These are phyloP conservation scores for Populus euphratica DNA, from an alignment of 345 rosid genomes.

Conservation along the genomic window DNA sequence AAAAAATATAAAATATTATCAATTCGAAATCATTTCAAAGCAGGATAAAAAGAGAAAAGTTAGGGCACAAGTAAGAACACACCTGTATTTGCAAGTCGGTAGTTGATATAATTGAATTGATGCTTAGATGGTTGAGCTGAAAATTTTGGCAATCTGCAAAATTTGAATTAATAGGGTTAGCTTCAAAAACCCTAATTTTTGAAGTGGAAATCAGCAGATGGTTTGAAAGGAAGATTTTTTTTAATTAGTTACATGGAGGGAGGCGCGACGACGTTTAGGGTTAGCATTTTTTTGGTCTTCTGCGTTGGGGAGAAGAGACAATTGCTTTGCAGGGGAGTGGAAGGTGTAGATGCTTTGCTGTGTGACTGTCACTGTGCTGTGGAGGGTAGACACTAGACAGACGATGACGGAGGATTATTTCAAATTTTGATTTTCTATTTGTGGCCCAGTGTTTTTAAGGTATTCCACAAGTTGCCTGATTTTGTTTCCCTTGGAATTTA, in stretches of 20 bases:
- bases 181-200: neutral
- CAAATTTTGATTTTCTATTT: too few species aligned
- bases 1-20: neutral
- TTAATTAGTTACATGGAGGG: conserved; percentile 15
- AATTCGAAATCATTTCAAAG: neutral
- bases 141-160: neutral
- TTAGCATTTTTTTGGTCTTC: conserved; percentile 10
- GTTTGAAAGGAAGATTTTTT: neutral
- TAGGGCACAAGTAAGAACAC: neutral
- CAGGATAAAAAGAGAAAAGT: neutral
- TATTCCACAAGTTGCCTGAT: too few species aligned
- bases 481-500: too few species aligned
- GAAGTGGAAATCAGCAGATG: neutral
- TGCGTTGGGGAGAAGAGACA: neutral
- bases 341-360: too few species aligned
- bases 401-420: too few species aligned
- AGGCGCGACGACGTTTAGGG: conserved; percentile 7
- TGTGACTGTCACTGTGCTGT: too few species aligned
- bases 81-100: neutral
- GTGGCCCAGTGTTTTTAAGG: too few species aligned
- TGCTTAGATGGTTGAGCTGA: neutral
- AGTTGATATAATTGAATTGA: neutral
- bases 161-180: too few species aligned
- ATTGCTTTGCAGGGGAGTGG: neutral
- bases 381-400: too few species aligned